phyloP scores from a whole-genome alignment of 192 early-diverging fungal genomes.

The Spizellomyces punctatus region DNA sequence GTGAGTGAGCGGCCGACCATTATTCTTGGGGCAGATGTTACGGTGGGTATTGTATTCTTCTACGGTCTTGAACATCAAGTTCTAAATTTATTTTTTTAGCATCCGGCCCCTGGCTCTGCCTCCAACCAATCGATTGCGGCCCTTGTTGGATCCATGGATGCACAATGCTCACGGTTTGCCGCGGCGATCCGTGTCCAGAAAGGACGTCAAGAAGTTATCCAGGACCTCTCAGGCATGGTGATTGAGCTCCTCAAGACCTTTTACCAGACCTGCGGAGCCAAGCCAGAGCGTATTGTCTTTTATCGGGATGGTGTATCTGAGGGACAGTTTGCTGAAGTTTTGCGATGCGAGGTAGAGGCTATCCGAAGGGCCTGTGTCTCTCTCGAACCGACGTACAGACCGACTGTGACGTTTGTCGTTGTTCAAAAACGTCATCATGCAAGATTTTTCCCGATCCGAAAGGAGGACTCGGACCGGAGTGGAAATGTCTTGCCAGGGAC shows the following conservation, averaged over 20 bases:
- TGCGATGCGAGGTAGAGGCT: slow-evolving; percentile 74
- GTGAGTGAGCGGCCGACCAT: slow-evolving; percentile 74
- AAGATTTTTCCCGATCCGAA: slow-evolving; percentile 64
- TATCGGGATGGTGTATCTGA: slow-evolving; percentile 84
- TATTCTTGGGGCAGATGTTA: slow-evolving; percentile 89
- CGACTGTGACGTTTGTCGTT: slow-evolving; percentile 79
- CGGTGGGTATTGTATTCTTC: slow-evolving; percentile 13
- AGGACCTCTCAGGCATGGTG: slow-evolving; percentile 55
- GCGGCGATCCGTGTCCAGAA: slow-evolving; percentile 56
- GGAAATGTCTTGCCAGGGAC: slow-evolving; percentile 66
- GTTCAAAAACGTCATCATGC: slow-evolving; percentile 92
- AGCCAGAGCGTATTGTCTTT: slow-evolving; percentile 61
- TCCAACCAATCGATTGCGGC: slow-evolving; percentile 63
- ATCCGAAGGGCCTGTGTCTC: slow-evolving; percentile 64
- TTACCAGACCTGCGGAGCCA: slow-evolving; percentile 57
- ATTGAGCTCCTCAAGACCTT: slow-evolving; percentile 60
- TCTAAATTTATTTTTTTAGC: neutral
- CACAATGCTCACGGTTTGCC: slow-evolving; percentile 60
- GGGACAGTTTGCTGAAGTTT: slow-evolving; percentile 76
- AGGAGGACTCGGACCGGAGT: slow-evolving; percentile 54
- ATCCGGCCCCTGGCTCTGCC: slow-evolving; percentile 54
- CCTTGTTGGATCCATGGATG: slow-evolving; percentile 63
- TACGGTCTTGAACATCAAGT: too few species aligned
- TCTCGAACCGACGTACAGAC: slow-evolving; percentile 71
- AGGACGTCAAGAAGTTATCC: slow-evolving; percentile 53